A percentile compares a stretch with the other conserved stretches of the same genome.
phyloP scores from a whole-genome alignment of 2,329 filamentous ascomycete genomes.

The Immersiporthe knoxdaviesiana region DNA sequence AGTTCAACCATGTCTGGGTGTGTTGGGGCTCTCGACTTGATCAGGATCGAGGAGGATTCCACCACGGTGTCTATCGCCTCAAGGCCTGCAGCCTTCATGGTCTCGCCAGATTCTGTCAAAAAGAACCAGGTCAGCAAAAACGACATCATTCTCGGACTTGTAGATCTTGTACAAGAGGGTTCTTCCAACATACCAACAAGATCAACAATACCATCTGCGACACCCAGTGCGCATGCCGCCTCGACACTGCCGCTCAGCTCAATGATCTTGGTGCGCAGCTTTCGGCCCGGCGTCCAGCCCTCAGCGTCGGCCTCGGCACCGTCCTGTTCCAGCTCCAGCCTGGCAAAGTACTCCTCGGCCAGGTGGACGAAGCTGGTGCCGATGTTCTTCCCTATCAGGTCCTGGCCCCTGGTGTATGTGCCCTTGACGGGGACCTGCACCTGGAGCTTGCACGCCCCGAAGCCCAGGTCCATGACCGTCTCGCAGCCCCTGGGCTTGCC shows the following conservation, averaged over 20 bases:
- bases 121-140: not conserved
- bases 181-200: conserved; percentile 81
- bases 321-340: conserved; percentile 65
- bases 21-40: conserved; percentile 84
- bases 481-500: conserved; percentile 66
- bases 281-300: conserved; percentile 43
- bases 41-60: conserved; percentile 83
- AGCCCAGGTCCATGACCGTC: conserved; percentile 86
- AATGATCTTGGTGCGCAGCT: conserved; percentile 84
- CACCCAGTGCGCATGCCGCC: conserved; percentile 91
- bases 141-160: not conserved
- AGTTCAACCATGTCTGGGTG: conserved; percentile 81
- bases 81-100: conserved; percentile 93
- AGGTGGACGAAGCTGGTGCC: conserved; percentile 94
- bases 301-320: conserved; percentile 42
- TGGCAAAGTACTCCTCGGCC: conserved; percentile 79
- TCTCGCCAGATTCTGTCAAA: conserved; percentile 93
- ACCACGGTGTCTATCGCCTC: conserved; percentile 94
- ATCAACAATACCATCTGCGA: conserved; percentile 96
- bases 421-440: conserved; percentile 96
- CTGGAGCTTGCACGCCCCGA: conserved; percentile 89
- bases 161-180: not conserved
- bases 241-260: conserved; percentile 97
- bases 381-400: conserved; percentile 89
- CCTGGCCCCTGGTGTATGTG: conserved; percentile 65